Evolutionary conservation across 805 yeast genomes (phyloP).

Genomic region (Sungouiozyma ichnusensis): DNA sequence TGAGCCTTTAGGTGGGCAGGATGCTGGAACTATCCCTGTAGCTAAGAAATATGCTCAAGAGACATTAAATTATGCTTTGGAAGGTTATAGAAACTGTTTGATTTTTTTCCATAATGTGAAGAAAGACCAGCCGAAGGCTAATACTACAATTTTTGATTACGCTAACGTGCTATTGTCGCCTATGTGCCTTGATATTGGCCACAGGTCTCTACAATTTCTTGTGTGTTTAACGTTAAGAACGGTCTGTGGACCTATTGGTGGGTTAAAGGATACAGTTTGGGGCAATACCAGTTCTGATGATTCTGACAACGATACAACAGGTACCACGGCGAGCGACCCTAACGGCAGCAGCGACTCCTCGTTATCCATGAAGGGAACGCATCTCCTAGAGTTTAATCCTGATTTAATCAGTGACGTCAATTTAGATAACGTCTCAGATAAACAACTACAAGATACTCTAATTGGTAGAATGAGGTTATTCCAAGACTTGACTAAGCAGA

Average conservation of each 20-base stretch:
- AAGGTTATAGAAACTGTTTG: constrained; percentile 34
- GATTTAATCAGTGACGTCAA: constrained; percentile 21
- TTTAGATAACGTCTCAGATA: constrained; percentile 31
- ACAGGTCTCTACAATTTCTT: constrained; percentile 46
- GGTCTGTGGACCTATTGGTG: constrained; percentile 34
- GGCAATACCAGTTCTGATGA: constrained; percentile 23
- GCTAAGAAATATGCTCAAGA: constrained; percentile 34
- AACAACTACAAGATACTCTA: constrained; percentile 29
- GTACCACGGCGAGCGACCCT: constrained; percentile 3
- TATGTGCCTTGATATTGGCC: constrained; percentile 41
- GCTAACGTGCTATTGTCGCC: constrained; percentile 41
- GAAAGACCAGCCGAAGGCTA: constrained; percentile 26
- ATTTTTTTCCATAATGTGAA: constrained; percentile 32
- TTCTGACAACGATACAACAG: constrained; percentile 9
- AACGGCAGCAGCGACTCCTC: neutral
- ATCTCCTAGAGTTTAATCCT: constrained; percentile 17
- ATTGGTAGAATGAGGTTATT: constrained; percentile 35
- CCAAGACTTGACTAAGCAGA: constrained; percentile 32
- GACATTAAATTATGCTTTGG: constrained; percentile 34
- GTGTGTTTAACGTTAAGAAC: constrained; percentile 45
- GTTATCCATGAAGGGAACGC: constrained; percentile 3
- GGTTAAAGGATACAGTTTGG: constrained; percentile 24
- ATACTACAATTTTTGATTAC: constrained; percentile 26
- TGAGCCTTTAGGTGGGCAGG: constrained; percentile 33
- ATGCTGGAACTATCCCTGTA: constrained; percentile 25